These are phyloP conservation scores for Kwoniella europaea DNA, from an alignment of 768 basidiomycete genomes.

Conservation along the genomic window DNA sequence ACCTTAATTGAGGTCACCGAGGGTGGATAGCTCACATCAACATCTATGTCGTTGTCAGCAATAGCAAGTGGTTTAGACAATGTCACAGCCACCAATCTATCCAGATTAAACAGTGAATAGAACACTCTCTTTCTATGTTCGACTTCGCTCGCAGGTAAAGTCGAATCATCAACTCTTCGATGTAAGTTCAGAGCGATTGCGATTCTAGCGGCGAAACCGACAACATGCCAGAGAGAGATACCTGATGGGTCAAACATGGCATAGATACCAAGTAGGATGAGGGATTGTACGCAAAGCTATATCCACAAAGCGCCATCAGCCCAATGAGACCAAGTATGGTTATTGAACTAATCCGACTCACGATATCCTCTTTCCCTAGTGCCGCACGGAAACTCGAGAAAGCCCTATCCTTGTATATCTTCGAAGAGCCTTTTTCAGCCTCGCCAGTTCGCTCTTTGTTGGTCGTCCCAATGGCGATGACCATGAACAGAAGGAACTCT, in stretches of 20 bases:
- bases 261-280: slow-evolving; percentile 41
- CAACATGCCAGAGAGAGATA: slow-evolving; percentile 39
- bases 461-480: slow-evolving; percentile 40
- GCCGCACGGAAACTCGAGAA: slow-evolving; percentile 24
- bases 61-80: slow-evolving; percentile 38
- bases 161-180: slow-evolving; percentile 25
- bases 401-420: slow-evolving; percentile 23
- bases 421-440: slow-evolving; percentile 26
- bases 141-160: slow-evolving; percentile 9
- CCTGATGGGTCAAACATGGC: slow-evolving; percentile 33
- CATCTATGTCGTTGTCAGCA: slow-evolving; percentile 37
- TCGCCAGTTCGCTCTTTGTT: slow-evolving; percentile 29
- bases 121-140: slow-evolving; percentile 35
- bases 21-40: slow-evolving; percentile 30
- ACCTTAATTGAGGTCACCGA: background rate
- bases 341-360: slow-evolving; percentile 17
- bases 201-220: slow-evolving; percentile 38
- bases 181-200: slow-evolving; percentile 40
- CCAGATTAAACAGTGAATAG: slow-evolving; percentile 42
- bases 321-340: background rate
- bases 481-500: slow-evolving; percentile 44
- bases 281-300: slow-evolving; percentile 34
- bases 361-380: slow-evolving; percentile 33
- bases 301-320: background rate
- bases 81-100: slow-evolving; percentile 38